These are phyloP conservation scores for Colletotrichum brevisporum DNA, from an alignment of 2,329 filamentous ascomycete genomes.

Conservation along the genomic window DNA sequence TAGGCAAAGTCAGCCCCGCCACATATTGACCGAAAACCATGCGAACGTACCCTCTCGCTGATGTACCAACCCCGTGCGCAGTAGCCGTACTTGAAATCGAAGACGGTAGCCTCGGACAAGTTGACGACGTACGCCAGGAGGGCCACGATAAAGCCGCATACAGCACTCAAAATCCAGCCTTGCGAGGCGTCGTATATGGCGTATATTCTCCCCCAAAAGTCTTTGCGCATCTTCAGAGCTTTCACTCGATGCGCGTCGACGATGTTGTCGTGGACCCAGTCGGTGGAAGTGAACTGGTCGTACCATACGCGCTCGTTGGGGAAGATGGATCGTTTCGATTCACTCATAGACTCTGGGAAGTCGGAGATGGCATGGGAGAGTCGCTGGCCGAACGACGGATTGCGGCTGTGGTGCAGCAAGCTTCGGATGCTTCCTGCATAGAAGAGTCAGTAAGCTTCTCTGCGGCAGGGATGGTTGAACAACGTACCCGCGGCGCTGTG, in stretches of 20 bases:
- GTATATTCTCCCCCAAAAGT: conserved; percentile 83
- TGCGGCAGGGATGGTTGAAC: background rate
- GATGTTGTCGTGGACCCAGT: conserved; percentile 98
- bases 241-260: conserved; percentile 93
- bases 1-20: conserved; percentile 45
- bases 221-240: conserved; percentile 83
- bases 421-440: conserved; percentile 54
- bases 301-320: conserved; percentile 96
- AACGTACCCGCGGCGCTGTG: conserved; percentile 61
- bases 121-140: conserved; percentile 90
- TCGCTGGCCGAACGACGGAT: conserved; percentile 72
- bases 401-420: conserved; percentile 66
- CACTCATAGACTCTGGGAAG: conserved; percentile 69
- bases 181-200: conserved; percentile 88
- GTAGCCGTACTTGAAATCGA: conserved; percentile 93
- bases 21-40: too few relatives aligned
- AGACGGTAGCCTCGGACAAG: conserved; percentile 86
- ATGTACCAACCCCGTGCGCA: conserved; percentile 80
- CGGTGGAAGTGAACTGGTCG: conserved; percentile 96
- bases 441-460: conserved; percentile 22
- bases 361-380: conserved; percentile 74
- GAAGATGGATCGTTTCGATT: conserved; percentile 76
- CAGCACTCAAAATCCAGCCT: conserved; percentile 92
- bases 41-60: conserved; percentile 72
- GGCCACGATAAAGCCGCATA: conserved; percentile 90